These are phyloP conservation scores for Zygoascus biomembranicola DNA, from an alignment of 805 yeast genomes.

Conservation along the genomic window DNA sequence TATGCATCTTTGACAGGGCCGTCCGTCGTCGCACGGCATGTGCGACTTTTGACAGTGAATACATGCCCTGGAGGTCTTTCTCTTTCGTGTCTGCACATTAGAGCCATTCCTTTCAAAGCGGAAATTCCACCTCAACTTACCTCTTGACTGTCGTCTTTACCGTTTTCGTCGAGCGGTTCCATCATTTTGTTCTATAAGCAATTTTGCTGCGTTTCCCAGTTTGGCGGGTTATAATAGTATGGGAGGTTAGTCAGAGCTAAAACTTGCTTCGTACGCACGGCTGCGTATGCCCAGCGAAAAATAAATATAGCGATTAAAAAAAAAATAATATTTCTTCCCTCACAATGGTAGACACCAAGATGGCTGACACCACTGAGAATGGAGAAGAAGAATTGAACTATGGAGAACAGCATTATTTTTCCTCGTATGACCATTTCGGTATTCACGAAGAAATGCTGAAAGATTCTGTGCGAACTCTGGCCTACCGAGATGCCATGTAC, in stretches of 20 bases:
- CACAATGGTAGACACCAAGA: neutral
- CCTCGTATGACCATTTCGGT: constrained; percentile 93
- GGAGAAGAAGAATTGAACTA: constrained; percentile 27
- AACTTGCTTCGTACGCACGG: neutral
- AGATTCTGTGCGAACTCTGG: constrained; percentile 84
- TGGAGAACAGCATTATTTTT: constrained; percentile 84
- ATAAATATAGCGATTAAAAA: no score
- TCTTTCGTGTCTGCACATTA: constrained; percentile 13
- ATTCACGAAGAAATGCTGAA: constrained; percentile 99
- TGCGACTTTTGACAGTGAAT: constrained; percentile 81
- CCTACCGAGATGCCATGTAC: constrained; percentile 86
- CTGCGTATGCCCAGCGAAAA: neutral
- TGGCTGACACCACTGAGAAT: neutral
- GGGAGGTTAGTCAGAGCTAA: neutral
- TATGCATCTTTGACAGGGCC: constrained; percentile 74
- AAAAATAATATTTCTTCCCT: neutral
- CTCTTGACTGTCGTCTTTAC: neutral
- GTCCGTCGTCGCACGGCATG: constrained; percentile 70
- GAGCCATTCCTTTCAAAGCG: no score
- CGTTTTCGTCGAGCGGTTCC: neutral
- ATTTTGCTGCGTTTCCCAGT: neutral
- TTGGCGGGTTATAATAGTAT: neutral
- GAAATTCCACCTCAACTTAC: neutral
- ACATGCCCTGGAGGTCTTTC: constrained; percentile 77
- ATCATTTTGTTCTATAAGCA: neutral